Conservation (phyloP, 2,329 filamentous ascomycete genomes). For the Knufia fluminis region DNA sequence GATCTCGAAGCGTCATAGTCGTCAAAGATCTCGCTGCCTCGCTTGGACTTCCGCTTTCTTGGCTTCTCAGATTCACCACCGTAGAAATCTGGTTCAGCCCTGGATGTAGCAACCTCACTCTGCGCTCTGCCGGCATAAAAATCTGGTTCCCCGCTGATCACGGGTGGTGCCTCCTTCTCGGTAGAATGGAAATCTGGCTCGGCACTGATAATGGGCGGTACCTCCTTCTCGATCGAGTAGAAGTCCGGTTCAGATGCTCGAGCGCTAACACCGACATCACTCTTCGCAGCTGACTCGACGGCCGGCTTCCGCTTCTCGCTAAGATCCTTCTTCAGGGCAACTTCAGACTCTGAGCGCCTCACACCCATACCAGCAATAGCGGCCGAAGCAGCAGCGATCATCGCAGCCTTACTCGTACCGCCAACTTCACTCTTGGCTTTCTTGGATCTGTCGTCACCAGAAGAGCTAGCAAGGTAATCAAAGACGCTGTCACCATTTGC, state of each 20-base stretch:
- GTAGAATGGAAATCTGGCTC: background rate
- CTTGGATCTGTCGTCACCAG: conserved; percentile 6
- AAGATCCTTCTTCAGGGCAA: background rate
- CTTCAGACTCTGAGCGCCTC: conserved; percentile 1
- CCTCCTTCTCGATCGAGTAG: background rate
- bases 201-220: background rate
- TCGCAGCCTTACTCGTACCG: background rate
- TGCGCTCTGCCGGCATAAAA: background rate
- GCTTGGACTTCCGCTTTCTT: conserved; percentile 11
- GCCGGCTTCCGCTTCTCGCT: background rate
- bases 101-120: background rate
- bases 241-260: background rate
- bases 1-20: conserved; percentile 19
- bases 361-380: conserved; percentile 8
- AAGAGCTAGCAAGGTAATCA: background rate
- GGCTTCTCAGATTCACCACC: conserved; percentile 1
- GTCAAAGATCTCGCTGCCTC: conserved; percentile 13
- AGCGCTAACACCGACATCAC: background rate
- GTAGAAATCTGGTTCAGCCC: conserved; percentile 7
- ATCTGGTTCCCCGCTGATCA: background rate
- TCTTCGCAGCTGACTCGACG: background rate
- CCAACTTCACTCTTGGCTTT: conserved; percentile 14
- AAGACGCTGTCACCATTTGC: background rate
- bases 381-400: conserved; percentile 10
- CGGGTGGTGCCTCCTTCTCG: background rate